Conservation (phyloP, 371 early-diverging fungal species). For the Syncephalis plumigaleata region DNA sequence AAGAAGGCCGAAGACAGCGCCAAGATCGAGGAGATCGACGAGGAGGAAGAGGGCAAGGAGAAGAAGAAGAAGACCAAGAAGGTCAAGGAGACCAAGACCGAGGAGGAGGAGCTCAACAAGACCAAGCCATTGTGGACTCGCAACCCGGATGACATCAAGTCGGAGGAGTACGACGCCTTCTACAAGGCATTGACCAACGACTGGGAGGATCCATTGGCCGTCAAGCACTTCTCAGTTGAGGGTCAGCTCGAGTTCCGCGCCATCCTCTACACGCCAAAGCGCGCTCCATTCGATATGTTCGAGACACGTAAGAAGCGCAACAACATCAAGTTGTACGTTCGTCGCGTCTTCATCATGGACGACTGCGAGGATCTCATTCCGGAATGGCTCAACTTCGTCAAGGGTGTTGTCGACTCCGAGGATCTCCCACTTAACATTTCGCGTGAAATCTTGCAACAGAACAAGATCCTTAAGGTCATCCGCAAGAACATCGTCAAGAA, state of each 20-base stretch:
- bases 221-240: conserved; percentile 87
- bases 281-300: conserved; percentile 82
- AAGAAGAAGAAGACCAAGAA: conserved; percentile 44
- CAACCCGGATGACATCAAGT: conserved; percentile 75
- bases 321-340: conserved; percentile 91
- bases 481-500: conserved; percentile 88
- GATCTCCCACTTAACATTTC: conserved; percentile 95
- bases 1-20: conserved; percentile 39
- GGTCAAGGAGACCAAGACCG: conserved; percentile 63
- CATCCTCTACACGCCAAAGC: conserved; percentile 78
- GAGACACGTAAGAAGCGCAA: conserved; percentile 79
- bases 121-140: conserved; percentile 93
- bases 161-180: conserved; percentile 82
- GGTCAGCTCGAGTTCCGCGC: conserved; percentile 89
- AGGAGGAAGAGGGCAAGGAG: conserved; percentile 41
- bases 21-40: conserved; percentile 43
- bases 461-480: conserved; percentile 87
- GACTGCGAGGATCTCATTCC: conserved; percentile 91
- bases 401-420: conserved; percentile 89
- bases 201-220: conserved; percentile 87
- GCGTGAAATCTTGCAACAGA: conserved; percentile 92
- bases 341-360: conserved; percentile 95
- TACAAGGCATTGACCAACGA: conserved; percentile 90
- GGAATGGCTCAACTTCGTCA: conserved; percentile 72
- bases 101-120: conserved; percentile 78